phyloP scores from a whole-genome alignment of 192 early-diverging fungal genomes.

The Umbelopsis sp. region DNA sequence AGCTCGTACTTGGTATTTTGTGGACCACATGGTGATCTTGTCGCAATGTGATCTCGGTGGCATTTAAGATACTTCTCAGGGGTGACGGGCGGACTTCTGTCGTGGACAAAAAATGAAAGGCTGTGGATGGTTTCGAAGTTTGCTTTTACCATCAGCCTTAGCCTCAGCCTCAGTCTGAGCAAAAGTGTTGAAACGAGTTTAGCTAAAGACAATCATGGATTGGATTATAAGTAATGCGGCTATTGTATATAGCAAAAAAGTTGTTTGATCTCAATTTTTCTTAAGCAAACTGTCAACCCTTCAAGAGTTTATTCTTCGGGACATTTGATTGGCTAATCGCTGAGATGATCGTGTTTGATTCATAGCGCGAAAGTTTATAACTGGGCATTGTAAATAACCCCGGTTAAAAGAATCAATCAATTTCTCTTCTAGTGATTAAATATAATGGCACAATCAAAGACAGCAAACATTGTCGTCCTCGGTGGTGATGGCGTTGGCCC shows the following conservation, averaged over 20 bases:
- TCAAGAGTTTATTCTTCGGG: background rate
- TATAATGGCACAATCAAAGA: conserved; percentile 22
- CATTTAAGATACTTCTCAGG: background rate
- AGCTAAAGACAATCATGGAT: too few relatives aligned
- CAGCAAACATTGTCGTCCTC: conserved; percentile 64
- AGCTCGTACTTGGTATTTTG: conserved; percentile 28
- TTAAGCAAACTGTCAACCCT: background rate
- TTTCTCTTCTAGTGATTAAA: conserved; percentile 15
- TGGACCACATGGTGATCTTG: conserved; percentile 18
- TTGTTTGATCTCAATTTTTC: too few relatives aligned
- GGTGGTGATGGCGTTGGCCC: conserved; percentile 97
- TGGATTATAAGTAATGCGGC: too few relatives aligned
- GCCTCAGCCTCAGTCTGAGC: too few relatives aligned
- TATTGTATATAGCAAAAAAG: too few relatives aligned
- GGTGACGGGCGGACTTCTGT: conserved; percentile 10
- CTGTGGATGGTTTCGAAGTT: too few relatives aligned
- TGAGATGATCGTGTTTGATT: conserved; percentile 23
- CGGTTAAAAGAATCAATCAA: background rate
- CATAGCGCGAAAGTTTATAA: conserved; percentile 3
- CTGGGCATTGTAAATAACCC: conserved; percentile 2
- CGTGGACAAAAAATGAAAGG: too few relatives aligned
- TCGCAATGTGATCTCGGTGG: background rate
- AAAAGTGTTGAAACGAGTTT: too few relatives aligned
- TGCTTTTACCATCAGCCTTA: too few relatives aligned
- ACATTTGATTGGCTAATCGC: conserved; percentile 20